phyloP scores from a whole-genome alignment of 1,139 yeast genomes.

The Suhomyces coccinellae region DNA sequence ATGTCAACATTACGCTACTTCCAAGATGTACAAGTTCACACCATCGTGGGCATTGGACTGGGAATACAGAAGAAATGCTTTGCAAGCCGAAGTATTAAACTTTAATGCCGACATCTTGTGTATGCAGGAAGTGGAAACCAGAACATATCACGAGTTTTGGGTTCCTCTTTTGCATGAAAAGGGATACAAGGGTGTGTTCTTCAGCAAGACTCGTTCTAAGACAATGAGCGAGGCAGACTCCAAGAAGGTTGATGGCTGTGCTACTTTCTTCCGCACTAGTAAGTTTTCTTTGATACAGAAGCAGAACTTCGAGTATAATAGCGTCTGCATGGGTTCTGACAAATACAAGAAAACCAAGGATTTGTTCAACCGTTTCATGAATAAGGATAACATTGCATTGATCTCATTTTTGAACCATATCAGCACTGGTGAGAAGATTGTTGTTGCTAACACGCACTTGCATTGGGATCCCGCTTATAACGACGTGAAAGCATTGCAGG shows the following conservation, averaged over 20 bases:
- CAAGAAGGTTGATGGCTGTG: conserved; percentile 96
- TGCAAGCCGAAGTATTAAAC: conserved; percentile 69
- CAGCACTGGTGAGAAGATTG: conserved; percentile 67
- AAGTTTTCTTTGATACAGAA: conserved; percentile 73
- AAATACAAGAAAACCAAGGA: conserved; percentile 93
- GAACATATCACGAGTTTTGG: conserved; percentile 86
- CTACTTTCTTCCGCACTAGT: conserved; percentile 73
- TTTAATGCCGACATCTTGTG: conserved; percentile 77
- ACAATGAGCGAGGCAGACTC: conserved; percentile 84
- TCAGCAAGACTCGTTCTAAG: conserved; percentile 87
- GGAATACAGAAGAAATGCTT: conserved; percentile 82
- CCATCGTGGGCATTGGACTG: conserved; percentile 97
- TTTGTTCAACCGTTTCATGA: conserved; percentile 92
- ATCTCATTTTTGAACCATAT: conserved; percentile 75
- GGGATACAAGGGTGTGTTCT: conserved; percentile 82
- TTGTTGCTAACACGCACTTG: conserved; percentile 87
- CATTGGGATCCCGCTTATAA: conserved; percentile 98
- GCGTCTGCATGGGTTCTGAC: conserved; percentile 84
- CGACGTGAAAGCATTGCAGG: conserved; percentile 96
- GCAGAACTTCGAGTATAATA: conserved; percentile 79
- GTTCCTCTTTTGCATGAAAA: conserved; percentile 65
- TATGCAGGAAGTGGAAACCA: conserved; percentile 93
- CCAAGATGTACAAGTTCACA: conserved; percentile 88
- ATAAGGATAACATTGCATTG: conserved; percentile 89
- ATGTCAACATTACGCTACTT: conserved; percentile 94